Base-by-base conservation (phyloP, 495 filamentous ascomycete species). In the Aspergillus affinis region DNA sequence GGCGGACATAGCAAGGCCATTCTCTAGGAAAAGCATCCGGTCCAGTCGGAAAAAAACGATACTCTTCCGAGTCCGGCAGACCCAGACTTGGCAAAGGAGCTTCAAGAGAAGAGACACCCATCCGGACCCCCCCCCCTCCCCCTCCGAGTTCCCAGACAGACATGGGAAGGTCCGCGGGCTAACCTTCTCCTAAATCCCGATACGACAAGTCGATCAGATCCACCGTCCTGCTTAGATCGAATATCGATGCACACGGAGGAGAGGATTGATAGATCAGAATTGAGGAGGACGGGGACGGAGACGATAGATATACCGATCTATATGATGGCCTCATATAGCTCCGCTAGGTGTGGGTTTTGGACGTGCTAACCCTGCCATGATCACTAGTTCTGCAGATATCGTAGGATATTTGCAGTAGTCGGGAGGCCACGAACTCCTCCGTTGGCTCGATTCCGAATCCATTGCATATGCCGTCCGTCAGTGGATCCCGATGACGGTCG, bases 351-450 rank as follows among this genome's bases (percentile, higher is more conserved):
- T 41, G 36, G 12, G 36, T 15, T 26, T 26, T 17, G 36, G 12
- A 5, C 36, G 12, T 41, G 36, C 36, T 41, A 41, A 41, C 36
- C 36, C 36, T 41, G 36, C 12, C 36, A 41, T 41, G 32, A 26
- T 26, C 52, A 54, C 46, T 32, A 18, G 36, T 45, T 54, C 32
- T 26, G 52, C 32, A 54, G 52, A 54, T 17, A 54, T 54, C 52
- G 52, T 45, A 41, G 51, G 29, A 54, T 54, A 19, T 8, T 20
- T 54, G 51, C 51, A 54, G 27, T 20, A 27, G 26, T 10, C 18
- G 15, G 29, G 18, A 18, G 29, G 21, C 51, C 51, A 12, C 17
- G 29, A 54, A 54, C 13, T 12, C 51, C n/a, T 29, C 51, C 27
- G 18, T 29, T 54, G 41, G 30, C 30, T 54, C 41, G 30, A 52